Evolutionary conservation across 2,329 filamentous ascomycete genomes (phyloP).

Genomic region (Capronia epimyces): DNA sequence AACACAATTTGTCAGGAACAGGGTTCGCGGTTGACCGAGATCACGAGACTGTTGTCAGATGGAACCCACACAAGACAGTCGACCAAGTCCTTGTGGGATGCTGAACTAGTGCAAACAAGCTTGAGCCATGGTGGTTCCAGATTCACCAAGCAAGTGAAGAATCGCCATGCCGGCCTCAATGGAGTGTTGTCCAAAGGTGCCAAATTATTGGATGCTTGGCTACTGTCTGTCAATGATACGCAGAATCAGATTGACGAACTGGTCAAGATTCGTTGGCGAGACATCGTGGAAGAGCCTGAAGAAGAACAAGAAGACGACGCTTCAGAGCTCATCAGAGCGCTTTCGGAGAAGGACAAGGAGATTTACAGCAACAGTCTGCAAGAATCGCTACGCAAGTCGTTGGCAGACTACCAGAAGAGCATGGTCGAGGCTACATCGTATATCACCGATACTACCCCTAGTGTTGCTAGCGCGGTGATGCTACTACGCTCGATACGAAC

Average conservation of each 20-base stretch:
- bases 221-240: constrained; percentile 9
- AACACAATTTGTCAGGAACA: constrained; percentile 13
- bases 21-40: constrained; percentile 10
- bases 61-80: background rate
- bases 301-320: constrained; percentile 28
- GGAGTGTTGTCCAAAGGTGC: constrained; percentile 8
- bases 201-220: constrained; percentile 16
- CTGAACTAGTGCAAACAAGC: constrained; percentile 13
- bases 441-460: background rate
- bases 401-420: constrained; percentile 8
- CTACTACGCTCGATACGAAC: constrained; percentile 22
- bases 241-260: constrained; percentile 14
- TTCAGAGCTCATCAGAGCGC: constrained; percentile 9
- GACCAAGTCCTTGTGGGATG: constrained; percentile 22
- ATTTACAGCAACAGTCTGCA: constrained; percentile 9
- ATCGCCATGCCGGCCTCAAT: constrained; percentile 22
- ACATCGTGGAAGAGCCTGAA: constrained; percentile 29
- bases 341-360: constrained; percentile 20
- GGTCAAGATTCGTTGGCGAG: constrained; percentile 23
- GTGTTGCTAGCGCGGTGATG: constrained; percentile 1
- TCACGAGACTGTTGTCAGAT: constrained; percentile 11
- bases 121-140: constrained; percentile 9
- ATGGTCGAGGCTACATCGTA: constrained; percentile 9
- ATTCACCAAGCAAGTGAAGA: constrained; percentile 18
- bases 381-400: constrained; percentile 6